These are phyloP conservation scores for Grigorovia humatica DNA, from an alignment of 805 yeast genomes.

Conservation along the genomic window DNA sequence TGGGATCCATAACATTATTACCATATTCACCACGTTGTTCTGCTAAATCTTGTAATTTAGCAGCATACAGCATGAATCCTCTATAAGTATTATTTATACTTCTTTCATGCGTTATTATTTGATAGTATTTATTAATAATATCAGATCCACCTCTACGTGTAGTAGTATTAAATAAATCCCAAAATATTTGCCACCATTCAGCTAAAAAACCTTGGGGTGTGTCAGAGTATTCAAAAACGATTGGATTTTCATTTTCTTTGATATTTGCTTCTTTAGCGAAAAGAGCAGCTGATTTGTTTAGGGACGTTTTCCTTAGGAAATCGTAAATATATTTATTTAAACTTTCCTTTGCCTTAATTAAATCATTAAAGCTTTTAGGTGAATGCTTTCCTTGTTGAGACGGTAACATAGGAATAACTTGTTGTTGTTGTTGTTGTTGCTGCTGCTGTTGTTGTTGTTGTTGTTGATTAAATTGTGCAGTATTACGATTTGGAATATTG, in stretches of 20 bases:
- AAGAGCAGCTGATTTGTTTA: constrained; percentile 59
- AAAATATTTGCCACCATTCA: constrained; percentile 95
- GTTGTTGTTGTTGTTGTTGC: no score
- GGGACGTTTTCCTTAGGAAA: constrained; percentile 63
- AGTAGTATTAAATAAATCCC: constrained; percentile 85
- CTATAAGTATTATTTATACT: constrained; percentile 44
- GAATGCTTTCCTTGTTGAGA: neutral
- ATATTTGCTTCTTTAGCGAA: constrained; percentile 72
- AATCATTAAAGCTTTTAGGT: neutral
- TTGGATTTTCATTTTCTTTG: constrained; percentile 21
- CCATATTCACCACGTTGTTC: constrained; percentile 30
- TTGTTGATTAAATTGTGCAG: neutral
- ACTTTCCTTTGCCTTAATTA: constrained; percentile 1
- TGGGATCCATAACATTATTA: constrained; percentile 24
- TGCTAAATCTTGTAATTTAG: constrained; percentile 34
- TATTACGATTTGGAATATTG: neutral
- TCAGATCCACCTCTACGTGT: constrained; percentile 52
- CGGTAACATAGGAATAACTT: neutral
- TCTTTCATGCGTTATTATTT: constrained; percentile 48
- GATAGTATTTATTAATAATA: constrained; percentile 61
- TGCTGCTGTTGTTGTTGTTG: no score
- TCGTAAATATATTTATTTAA: constrained; percentile 75
- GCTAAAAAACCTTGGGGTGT: constrained; percentile 78
- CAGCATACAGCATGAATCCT: constrained; percentile 34
- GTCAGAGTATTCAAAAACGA: constrained; percentile 32